Evolutionary conservation across 768 basidiomycete species (phyloP), one percentile per base, ranked within the genome.

Genomic region (Auriscalpium vulgare): DNA sequence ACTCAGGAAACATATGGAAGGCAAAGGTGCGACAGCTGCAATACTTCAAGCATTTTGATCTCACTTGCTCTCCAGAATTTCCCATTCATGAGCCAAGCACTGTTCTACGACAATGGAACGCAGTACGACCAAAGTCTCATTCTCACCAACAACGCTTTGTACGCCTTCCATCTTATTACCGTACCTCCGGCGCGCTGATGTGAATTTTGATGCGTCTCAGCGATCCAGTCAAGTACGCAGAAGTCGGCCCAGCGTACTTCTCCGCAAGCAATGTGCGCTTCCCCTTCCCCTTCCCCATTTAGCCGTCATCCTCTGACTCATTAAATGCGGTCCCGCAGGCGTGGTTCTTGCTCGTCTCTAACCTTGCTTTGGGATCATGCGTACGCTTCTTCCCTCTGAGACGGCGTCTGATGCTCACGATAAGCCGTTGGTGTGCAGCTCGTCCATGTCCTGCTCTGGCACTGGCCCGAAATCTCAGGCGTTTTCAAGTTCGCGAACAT

Each of bases 361-460:
- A 71, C 59, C 56, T 71, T 23, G 67, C 70, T 23, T 66, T 71
- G 37, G 68, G 70, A 13, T 67, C 70, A 1, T 63, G 63, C n/a
- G 60, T 62, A 45, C 46, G 57, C 37, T 10, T 5, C 8, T 17
- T 11, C 10, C 13, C 0, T n/a, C 17, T 8, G 4, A 11, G 10
- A 16, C 37, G 3, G 6, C 6, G 1, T n/a, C 17, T 19, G 4
- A 21, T 38, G 8, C 50, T 17, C 19, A 55, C 11, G 14, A 23
- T 10, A 10, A 52, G 34, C 36, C 36, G 3, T 47, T 29, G 17
- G 36, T 44, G 21, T 44, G 6, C 51, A 38, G 36, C 43, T 68
- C 54, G 68, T 69, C 1, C 71, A 71, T 61, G 68, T 73, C 47
- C 52, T 65, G 54, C 64, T 73, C 56, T 73, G 68, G 68, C 69